Evolutionary conservation across 2,329 filamentous ascomycete genomes (phyloP).

Genomic region (Dactylellina leptospora): DNA sequence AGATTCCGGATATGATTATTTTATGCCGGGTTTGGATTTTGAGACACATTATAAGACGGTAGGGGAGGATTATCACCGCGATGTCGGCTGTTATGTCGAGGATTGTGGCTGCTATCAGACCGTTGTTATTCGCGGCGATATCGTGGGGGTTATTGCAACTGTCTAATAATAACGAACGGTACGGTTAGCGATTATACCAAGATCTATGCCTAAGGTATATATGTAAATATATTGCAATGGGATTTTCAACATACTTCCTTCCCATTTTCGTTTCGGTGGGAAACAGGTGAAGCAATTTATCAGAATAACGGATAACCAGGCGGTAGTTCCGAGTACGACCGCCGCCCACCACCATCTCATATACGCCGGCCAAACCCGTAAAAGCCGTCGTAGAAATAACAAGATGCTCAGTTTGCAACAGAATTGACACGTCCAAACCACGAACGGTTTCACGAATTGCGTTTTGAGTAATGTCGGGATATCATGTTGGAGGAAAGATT

Average conservation of each 20-base stretch:
- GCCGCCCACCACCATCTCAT: conserved; percentile 40
- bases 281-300: conserved; percentile 36
- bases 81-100: conserved; percentile 28
- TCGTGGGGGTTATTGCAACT: conserved; percentile 26
- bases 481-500: conserved; percentile 6
- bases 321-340: neutral
- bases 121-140: conserved; percentile 28
- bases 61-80: conserved; percentile 12
- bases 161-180: too few relatives aligned
- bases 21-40: conserved; percentile 20
- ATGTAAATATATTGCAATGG: neutral
- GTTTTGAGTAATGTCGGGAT: conserved; percentile 27
- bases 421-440: conserved; percentile 20
- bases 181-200: too few relatives aligned
- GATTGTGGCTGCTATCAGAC: conserved; percentile 25
- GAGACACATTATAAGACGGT: conserved; percentile 12
- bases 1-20: conserved; percentile 8
- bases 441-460: conserved; percentile 21
- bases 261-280: conserved; percentile 33
- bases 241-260: conserved; percentile 17
- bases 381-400: conserved; percentile 19
- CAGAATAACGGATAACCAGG: conserved; percentile 9
- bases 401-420: conserved; percentile 26
- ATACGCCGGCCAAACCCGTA: conserved; percentile 31
- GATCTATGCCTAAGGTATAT: too few relatives aligned